Evolutionary conservation across 140 eudicot genomes (phyloP).

Genomic region (Senecio squalidus): DNA sequence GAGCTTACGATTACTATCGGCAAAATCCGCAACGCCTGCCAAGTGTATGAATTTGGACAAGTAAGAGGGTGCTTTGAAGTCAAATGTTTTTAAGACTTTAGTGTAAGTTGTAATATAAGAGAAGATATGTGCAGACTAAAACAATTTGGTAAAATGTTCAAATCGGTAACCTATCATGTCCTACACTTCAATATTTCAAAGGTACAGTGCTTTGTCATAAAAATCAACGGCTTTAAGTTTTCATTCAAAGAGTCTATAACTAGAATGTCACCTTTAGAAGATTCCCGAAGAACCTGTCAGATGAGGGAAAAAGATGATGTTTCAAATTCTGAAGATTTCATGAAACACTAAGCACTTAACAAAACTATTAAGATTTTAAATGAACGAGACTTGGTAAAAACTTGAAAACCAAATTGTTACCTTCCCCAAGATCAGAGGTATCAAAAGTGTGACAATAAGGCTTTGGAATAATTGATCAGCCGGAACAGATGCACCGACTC

Average conservation of each 20-base stretch:
- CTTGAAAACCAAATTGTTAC: slow-evolving; percentile 19
- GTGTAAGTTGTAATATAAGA: slow-evolving; percentile 3
- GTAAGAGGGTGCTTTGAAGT: not conserved
- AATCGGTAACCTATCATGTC: not conserved
- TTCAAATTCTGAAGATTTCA: not conserved
- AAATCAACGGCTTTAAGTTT: not conserved
- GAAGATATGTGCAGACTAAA: not conserved
- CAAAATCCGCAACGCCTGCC: slow-evolving; percentile 69
- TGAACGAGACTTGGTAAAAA: not conserved
- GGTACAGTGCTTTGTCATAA: not conserved
- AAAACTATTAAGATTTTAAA: slow-evolving; percentile 4
- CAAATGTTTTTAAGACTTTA: not conserved
- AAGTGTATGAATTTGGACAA: not conserved
- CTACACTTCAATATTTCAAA: not conserved
- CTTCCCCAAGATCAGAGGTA: slow-evolving; percentile 85
- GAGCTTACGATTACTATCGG: slow-evolving; percentile 75
- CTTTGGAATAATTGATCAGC: slow-evolving; percentile 63
- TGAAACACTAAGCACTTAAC: slow-evolving; percentile 6
- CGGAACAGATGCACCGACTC: slow-evolving; percentile 79
- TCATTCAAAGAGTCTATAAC: slow-evolving; percentile 11
- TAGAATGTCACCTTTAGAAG: slow-evolving; percentile 47
- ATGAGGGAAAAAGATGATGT: not conserved
- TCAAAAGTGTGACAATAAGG: slow-evolving; percentile 66
- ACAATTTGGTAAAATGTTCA: slow-evolving; percentile 6
- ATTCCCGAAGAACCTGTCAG: slow-evolving; percentile 69